Base-by-base conservation (phyloP, 495 filamentous ascomycete genomes). In the Aspergillus sparsus region DNA sequence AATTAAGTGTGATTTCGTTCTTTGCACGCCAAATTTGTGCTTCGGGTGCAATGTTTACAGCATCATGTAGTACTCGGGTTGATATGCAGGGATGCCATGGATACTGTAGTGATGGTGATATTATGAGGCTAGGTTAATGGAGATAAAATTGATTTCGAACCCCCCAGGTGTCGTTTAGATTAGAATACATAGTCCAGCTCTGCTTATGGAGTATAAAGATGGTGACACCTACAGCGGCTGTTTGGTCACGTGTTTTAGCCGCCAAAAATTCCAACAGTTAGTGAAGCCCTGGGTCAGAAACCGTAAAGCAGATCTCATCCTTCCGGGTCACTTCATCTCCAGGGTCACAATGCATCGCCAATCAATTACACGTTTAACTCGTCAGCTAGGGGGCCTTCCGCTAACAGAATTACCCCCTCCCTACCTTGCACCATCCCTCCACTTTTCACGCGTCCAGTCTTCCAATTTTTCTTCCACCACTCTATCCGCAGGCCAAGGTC, bases 391-490 rank as follows among this genome's bases (percentile, higher is more conserved):
- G 32, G 60, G 60, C 13, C 49, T 71, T 49, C 68, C 66, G 41
- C 57, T 77, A 59, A 68, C 64, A 49, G 74, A 77, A 61, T 61
- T 79, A 55, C 77, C 77, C 49, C 76, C 76, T 45, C 64, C 75
- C 10, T 80, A 78, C 41, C 68, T 80, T 44, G 77, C 76, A 31
- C 77, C 77, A 13, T 77, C 76, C 11, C 70, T 78, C 56, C 75
- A 77, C 62, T 74, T 74, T 61, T 66, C 74, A 60, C 64, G 68
- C 50, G 61, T 62, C 35, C 77, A 79, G 51, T 66, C 62, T 63
- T 73, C 76, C 58, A 80, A 69, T 72, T 80, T 80, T 74, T 80
- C 77, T 36, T 74, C 76, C 47, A 77, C 74, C 55, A 63, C 76
- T 55, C 69, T 67, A 49, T 65, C 71, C 53, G 71, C 66, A 42